phyloP scores from a whole-genome alignment of 2,329 filamentous ascomycete genomes.

The Aspergillus arachidicola region DNA sequence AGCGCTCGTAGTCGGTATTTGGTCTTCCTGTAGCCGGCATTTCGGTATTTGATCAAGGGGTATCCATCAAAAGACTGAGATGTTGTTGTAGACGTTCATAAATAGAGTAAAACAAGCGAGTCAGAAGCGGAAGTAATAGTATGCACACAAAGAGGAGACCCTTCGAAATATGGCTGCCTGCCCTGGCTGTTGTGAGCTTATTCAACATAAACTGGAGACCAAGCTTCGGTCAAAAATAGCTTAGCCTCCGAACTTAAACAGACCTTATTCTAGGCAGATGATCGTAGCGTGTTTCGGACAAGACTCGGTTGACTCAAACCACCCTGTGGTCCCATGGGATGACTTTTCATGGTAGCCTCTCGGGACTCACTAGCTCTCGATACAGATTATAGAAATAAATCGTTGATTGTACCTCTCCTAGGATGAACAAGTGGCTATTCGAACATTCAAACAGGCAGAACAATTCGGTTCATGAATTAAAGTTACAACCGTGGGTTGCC shows the following conservation, averaged over 20 bases:
- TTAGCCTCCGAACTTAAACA: background rate
- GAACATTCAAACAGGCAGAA: background rate
- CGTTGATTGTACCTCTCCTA: background rate
- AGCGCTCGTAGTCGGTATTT: slow-evolving; percentile 8
- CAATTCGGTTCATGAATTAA: background rate
- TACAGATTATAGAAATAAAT: background rate
- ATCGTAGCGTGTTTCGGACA: background rate
- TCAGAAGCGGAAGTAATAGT: background rate
- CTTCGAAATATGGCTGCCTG: background rate
- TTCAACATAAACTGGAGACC: background rate
- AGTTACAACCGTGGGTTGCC: background rate
- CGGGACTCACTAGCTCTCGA: background rate
- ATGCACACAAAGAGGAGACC: background rate
- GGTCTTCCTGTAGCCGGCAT: slow-evolving; percentile 3
- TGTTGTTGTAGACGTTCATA: background rate
- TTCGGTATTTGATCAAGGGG: background rate
- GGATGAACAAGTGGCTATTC: background rate
- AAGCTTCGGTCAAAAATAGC: background rate
- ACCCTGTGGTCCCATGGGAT: background rate
- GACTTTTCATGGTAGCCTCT: background rate
- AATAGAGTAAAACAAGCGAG: background rate
- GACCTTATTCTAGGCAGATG: background rate
- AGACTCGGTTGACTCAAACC: background rate
- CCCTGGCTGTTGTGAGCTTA: background rate
- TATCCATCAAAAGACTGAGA: background rate